A percentile compares a stretch with the other conserved stretches of the same genome.
These are phyloP conservation scores for Leptodermis oblonga DNA, from an alignment of 257 asterid species.

Conservation along the genomic window DNA sequence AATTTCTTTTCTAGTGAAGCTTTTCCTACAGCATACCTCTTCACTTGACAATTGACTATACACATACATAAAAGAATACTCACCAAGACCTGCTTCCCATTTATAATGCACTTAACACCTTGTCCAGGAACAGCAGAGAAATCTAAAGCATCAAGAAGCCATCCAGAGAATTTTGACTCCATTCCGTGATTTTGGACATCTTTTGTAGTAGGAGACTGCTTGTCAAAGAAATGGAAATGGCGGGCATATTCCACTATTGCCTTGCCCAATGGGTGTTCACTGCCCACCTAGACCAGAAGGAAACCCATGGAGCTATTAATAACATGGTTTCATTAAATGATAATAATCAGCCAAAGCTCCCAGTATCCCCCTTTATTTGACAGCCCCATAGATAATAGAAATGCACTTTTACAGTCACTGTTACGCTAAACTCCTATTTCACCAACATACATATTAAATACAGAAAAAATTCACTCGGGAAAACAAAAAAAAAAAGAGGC, in stretches of 20 bases:
- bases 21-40: background rate
- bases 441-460: background rate
- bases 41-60: background rate
- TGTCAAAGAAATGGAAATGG: slow-evolving; percentile 93
- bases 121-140: slow-evolving; percentile 88
- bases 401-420: background rate
- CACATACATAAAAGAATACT: slow-evolving; percentile 22
- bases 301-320: background rate
- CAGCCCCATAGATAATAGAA: background rate
- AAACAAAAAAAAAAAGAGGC: background rate
- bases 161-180: slow-evolving; percentile 56
- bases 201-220: slow-evolving; percentile 34
- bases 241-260: slow-evolving; percentile 88
- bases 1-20: background rate
- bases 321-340: background rate
- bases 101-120: slow-evolving; percentile 79
- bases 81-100: slow-evolving; percentile 72
- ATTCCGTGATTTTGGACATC: slow-evolving; percentile 35
- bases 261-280: slow-evolving; percentile 94
- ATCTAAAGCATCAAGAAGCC: slow-evolving; percentile 78
- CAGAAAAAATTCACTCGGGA: background rate
- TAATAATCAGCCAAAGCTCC: background rate
- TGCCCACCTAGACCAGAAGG: slow-evolving; percentile 63
- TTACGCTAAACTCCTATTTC: background rate
- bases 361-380: background rate